Conservation (phyloP, 805 yeast species). For the Maudiozyma saulgeensis region DNA sequence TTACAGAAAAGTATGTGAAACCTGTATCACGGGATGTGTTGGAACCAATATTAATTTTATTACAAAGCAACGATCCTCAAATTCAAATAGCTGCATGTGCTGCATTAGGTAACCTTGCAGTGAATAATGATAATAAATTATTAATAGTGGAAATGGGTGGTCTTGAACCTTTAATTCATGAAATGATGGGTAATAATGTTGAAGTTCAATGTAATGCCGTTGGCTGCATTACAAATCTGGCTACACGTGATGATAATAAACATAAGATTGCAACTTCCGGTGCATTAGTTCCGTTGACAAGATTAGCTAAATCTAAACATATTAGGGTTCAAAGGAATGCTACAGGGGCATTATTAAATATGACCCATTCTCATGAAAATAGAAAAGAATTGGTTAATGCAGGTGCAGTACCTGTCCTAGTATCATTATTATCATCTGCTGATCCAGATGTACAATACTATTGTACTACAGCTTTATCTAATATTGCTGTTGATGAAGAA, state of each 20-base stretch:
- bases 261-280: constrained; percentile 94
- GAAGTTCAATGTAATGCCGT: constrained; percentile 99
- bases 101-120: constrained; percentile 96
- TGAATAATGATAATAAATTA: constrained; percentile 86
- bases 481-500: constrained; percentile 91
- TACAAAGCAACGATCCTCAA: constrained; percentile 84
- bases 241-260: constrained; percentile 95
- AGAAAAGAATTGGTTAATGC: constrained; percentile 95
- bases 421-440: constrained; percentile 68
- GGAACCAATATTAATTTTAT: constrained; percentile 82
- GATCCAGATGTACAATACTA: constrained; percentile 98
- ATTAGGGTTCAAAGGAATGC: constrained; percentile 96
- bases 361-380: constrained; percentile 96
- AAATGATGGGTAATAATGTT: constrained; percentile 93
- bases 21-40: constrained; percentile 84
- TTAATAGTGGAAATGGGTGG: constrained; percentile 98
- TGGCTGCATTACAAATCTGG: constrained; percentile 95
- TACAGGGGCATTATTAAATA: constrained; percentile 92
- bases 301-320: constrained; percentile 88
- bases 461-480: constrained; percentile 94
- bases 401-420: constrained; percentile 95
- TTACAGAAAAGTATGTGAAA: constrained; percentile 90
- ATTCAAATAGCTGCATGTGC: constrained; percentile 99
- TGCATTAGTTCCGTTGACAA: constrained; percentile 88
- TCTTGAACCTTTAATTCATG: constrained; percentile 87